Conservation (phyloP, 192 early-diverging fungal species). For the Phlyctochytrium planicorne region DNA sequence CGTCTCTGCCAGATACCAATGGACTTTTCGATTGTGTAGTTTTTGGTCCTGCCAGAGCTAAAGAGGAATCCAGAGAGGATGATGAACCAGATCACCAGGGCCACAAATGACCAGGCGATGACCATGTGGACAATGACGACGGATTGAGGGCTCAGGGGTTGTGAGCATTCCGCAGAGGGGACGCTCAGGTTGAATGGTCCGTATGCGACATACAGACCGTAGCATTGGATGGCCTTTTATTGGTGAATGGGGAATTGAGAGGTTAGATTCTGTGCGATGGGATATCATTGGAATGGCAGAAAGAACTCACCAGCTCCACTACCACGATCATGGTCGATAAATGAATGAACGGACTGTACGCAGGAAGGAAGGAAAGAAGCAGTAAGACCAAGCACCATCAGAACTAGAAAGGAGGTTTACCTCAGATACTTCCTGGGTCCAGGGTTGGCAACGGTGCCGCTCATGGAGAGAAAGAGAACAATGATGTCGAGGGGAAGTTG, state of each 20-base stretch:
- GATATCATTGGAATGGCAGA: too few species aligned
- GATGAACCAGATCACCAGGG: slow-evolving; percentile 21
- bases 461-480: slow-evolving; percentile 30
- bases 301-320: slow-evolving; percentile 14
- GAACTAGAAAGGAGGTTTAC: slow-evolving; percentile 1
- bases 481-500: slow-evolving; percentile 19
- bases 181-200: slow-evolving; percentile 3
- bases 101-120: slow-evolving; percentile 29
- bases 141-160: neutral
- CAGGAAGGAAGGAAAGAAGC: neutral
- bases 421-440: slow-evolving; percentile 24
- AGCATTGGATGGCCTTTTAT: slow-evolving; percentile 17
- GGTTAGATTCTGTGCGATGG: too few species aligned
- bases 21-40: slow-evolving; percentile 15
- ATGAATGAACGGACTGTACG: slow-evolving; percentile 13
- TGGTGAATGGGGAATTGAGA: neutral
- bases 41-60: slow-evolving; percentile 8
- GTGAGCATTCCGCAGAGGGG: neutral
- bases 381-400: neutral
- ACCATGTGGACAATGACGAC: slow-evolving; percentile 31
- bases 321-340: slow-evolving; percentile 12
- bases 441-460: slow-evolving; percentile 27
- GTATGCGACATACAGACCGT: slow-evolving; percentile 28
- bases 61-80: slow-evolving; percentile 12
- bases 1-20: slow-evolving; percentile 33